A percentile compares a stretch with the other conserved stretches of the same genome.
Conservation (phyloP, 177 flowering plant species). For the Tripterygium wilfordii region DNA sequence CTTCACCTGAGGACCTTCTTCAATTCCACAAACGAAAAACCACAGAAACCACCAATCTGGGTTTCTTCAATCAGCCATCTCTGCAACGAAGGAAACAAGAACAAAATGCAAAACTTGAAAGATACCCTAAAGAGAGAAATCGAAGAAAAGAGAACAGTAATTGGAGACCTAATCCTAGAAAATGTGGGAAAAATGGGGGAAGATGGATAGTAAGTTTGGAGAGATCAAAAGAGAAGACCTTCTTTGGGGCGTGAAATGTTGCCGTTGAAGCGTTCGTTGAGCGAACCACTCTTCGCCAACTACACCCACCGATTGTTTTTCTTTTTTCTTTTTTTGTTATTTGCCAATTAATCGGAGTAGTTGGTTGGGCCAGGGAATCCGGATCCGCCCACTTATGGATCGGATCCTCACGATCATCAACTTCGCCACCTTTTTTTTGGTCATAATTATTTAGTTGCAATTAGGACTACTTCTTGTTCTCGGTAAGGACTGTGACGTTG, state of each 20-base stretch:
- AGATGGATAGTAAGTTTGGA: conserved; percentile 1
- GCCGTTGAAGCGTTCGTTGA: conserved; percentile 53
- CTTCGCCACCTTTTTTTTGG: no score
- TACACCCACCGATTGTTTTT: conserved; percentile 6
- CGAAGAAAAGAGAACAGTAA: background rate
- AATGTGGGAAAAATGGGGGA: conserved; percentile 7
- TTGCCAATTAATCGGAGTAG: no score
- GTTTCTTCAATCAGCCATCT: conserved; percentile 1
- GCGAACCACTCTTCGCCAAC: conserved; percentile 28
- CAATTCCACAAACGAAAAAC: conserved; percentile 5
- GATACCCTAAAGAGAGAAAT: background rate
- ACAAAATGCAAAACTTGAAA: background rate
- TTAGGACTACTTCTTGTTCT: background rate
- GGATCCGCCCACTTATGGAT: no score
- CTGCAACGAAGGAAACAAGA: background rate
- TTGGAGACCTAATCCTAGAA: background rate
- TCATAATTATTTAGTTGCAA: no score
- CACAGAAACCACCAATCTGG: no score
- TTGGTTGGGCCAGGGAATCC: no score
- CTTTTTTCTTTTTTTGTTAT: background rate
- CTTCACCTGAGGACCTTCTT: conserved; percentile 26
- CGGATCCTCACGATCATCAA: no score
- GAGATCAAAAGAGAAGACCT: conserved; percentile 2
- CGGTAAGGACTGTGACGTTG: background rate
- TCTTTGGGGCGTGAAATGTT: conserved; percentile 26